Evolutionary conservation across 768 basidiomycete species (phyloP), one percentile per base, ranked within the genome.

Genomic region (Mycena latifolia): DNA sequence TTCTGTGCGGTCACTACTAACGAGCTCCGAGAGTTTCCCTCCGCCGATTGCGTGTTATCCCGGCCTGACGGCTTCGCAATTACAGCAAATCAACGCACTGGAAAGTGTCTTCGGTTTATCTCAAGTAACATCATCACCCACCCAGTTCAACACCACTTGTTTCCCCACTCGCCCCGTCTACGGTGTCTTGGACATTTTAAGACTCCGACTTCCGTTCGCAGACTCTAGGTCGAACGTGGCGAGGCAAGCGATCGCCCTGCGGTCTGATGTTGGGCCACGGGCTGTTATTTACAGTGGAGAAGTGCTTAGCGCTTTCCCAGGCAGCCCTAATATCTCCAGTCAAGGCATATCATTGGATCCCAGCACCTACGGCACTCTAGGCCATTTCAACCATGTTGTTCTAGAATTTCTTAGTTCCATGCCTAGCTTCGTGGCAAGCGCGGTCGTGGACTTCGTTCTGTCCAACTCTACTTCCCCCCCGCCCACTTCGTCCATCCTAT

Each of bases 1-100:
- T 66, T 58, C 79, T 11, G 72, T 88, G 33, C 73, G 78, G 18
- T 75, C 76, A 29, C 71, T 88, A 20, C 76, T 89, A 54, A 76
- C 78, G 5, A 77, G 77, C 62, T 80, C 84, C 17, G 66, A 82
- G 5, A 73, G 80, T 15, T 90, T 90, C 70, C 89, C 90, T 11
- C 85, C 88, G 14, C 88, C 90, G 0, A 72, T 89, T 1, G 80
- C 84, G 15, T 92, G 90, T 71, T 89, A 86, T 71, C 89, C 90
- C n/a, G 77, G 79, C 27, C 76, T 90, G 14, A 74, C 73, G 29
- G 53, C 75, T 15, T 63, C 77, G 15, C 81, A 85, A 65, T 66
- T 82, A 35, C 72, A 83, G 31, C 73, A 76, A 56, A 74, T 89
- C 53, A 82, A 82, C 70, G 59, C 76, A 18, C 73, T 91, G 37